Percentiles rank a stretch among this genome's conserved stretches.
These are phyloP conservation scores for Lolium rigidum DNA, from an alignment of 176 grass and related monocot genomes.

Conservation along the genomic window DNA sequence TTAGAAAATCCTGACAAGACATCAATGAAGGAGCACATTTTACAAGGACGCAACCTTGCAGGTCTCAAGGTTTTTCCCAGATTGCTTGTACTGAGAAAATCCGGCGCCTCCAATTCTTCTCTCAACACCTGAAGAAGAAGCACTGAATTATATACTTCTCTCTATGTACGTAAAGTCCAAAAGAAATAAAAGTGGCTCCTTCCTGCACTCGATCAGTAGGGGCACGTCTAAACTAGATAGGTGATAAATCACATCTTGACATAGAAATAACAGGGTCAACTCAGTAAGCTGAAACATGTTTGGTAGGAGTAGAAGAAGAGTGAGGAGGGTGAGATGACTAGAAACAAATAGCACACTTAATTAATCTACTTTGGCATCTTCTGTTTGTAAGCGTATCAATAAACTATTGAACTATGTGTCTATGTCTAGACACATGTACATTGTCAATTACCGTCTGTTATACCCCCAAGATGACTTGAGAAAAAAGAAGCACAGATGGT, in stretches of 20 bases:
- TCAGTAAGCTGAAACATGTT: conserved; percentile 22
- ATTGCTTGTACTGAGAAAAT: conserved; percentile 41
- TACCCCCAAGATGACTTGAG: background rate
- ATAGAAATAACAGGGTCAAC: background rate
- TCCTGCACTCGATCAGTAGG: background rate
- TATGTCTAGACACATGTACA: background rate
- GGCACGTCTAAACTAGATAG: background rate
- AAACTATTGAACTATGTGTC: background rate
- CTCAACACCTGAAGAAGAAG: conserved; percentile 54
- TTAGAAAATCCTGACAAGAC: conserved; percentile 19
- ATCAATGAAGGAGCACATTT: background rate
- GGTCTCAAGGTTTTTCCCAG: conserved; percentile 39
- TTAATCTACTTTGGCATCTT: background rate
- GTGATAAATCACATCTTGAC: background rate
- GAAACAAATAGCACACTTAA: background rate
- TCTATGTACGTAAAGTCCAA: background rate
- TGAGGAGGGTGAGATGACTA: background rate
- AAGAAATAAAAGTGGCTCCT: background rate
- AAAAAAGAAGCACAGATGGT: background rate
- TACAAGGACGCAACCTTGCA: conserved; percentile 57
- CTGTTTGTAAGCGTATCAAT: background rate
- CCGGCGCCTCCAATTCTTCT: conserved; percentile 56
- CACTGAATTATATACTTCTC: background rate
- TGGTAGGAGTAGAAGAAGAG: background rate
- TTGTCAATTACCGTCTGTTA: background rate